Evolutionary conservation across 306 rosid species (phyloP).

Genomic region (Glycine soja): DNA sequence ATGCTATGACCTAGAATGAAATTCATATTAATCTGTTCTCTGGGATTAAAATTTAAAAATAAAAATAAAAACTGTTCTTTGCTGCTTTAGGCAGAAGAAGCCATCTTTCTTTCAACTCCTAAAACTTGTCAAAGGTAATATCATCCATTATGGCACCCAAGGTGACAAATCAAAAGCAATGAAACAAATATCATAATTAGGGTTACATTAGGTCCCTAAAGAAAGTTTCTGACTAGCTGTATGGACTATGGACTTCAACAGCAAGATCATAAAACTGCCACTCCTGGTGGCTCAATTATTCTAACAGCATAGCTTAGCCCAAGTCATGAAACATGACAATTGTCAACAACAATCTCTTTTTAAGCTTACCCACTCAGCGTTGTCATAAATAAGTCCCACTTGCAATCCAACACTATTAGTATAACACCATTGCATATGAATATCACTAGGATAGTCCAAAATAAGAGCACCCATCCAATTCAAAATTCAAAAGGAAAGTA

Average conservation of each 20-base stretch:
- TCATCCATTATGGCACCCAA: not conserved
- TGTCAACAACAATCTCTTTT: constrained; percentile 8
- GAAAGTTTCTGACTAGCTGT: constrained; percentile 18
- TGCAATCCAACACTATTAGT: not conserved
- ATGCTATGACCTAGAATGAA: not conserved
- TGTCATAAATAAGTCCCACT: constrained; percentile 35
- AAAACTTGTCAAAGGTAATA: not conserved
- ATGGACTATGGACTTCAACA: not conserved
- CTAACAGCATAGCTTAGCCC: constrained; percentile 6
- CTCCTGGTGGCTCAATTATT: constrained; percentile 12
- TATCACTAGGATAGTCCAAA: constrained; percentile 22
- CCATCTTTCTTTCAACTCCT: not conserved
- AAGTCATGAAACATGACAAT: constrained; percentile 4
- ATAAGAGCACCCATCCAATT: not conserved
- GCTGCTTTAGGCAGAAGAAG: not conserved
- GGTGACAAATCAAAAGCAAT: constrained; percentile 34
- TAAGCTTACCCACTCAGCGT: not conserved
- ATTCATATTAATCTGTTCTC: constrained; percentile 5
- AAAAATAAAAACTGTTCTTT: not conserved
- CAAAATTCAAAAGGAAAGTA: not conserved
- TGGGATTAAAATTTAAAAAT: not conserved
- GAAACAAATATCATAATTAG: not conserved
- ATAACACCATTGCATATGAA: constrained; percentile 23
- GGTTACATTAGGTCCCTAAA: not conserved
- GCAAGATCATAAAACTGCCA: constrained; percentile 34